phyloP scores from a whole-genome alignment of 1,284 basidiomycete genomes.

The Anthracocystis panici-leucophaei region DNA sequence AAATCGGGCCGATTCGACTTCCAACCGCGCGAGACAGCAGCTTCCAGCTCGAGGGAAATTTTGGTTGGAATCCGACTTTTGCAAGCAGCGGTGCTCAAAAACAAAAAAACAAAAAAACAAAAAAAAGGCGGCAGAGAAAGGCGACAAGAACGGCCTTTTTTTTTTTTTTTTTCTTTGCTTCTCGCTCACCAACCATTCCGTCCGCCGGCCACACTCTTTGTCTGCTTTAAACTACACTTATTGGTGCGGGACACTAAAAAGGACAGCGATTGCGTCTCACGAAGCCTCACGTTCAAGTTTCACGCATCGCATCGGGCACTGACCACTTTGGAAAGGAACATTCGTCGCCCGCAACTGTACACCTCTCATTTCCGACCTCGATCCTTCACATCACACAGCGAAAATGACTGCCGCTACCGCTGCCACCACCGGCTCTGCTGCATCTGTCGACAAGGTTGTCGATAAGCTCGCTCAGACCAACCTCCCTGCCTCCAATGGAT shows the following conservation, averaged over 20 bases:
- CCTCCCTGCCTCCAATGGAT: constrained; percentile 21
- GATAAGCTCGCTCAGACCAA: constrained; percentile 45
- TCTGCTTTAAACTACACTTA: neutral
- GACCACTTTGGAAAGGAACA: neutral
- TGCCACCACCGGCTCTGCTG: constrained; percentile 28
- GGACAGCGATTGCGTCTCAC: neutral
- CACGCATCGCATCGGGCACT: neutral
- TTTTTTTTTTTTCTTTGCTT: neutral
- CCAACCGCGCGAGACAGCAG: constrained; percentile 4
- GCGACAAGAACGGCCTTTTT: constrained; percentile 2
- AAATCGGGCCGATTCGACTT: neutral
- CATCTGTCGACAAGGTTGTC: constrained; percentile 39
- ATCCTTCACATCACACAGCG: neutral
- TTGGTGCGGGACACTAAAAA: neutral
- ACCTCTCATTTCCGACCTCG: neutral
- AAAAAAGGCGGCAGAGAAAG: too few species aligned
- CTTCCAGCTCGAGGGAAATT: neutral
- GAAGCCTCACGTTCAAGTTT: neutral
- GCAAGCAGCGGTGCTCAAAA: constrained; percentile 1
- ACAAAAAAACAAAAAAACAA: too few species aligned
- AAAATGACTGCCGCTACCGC: constrained; percentile 17
- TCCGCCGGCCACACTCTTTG: neutral
- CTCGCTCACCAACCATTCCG: neutral
- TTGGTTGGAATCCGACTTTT: neutral
- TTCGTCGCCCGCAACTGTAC: neutral